A percentile compares a stretch with the other conserved stretches of the same genome.
Conservation (phyloP, 768 basidiomycete genomes). For the Lactarius tabidus region DNA sequence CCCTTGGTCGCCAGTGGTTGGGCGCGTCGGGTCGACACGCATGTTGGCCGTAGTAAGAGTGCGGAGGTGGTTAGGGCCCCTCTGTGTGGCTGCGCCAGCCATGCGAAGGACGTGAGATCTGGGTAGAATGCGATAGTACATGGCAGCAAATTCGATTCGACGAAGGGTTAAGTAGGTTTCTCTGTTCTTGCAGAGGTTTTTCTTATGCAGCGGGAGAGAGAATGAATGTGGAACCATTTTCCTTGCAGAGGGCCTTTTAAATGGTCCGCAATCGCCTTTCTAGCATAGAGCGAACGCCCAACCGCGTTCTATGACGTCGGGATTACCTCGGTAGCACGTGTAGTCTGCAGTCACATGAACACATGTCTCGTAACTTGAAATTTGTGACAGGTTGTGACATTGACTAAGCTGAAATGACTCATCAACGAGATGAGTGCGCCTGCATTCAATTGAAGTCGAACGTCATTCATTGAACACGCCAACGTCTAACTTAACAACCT, state of each 20-base stretch:
- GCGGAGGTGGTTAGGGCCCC: background rate
- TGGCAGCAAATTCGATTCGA: background rate
- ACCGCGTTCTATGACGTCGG: slow-evolving; percentile 39
- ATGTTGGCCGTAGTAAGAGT: slow-evolving; percentile 8
- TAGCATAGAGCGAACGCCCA: background rate
- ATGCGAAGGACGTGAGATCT: slow-evolving; percentile 3
- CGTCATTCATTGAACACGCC: too few relatives aligned
- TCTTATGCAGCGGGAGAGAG: background rate
- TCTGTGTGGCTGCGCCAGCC: slow-evolving; percentile 2
- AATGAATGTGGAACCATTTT: background rate
- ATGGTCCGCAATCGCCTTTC: too few relatives aligned
- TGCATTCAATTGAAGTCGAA: too few relatives aligned
- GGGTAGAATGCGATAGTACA: slow-evolving; percentile 4
- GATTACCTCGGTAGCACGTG: slow-evolving; percentile 44
- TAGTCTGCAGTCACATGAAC: slow-evolving; percentile 40
- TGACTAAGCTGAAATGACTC: too few relatives aligned
- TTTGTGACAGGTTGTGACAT: too few relatives aligned
- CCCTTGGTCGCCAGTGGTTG: slow-evolving; percentile 7
- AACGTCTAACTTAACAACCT: too few relatives aligned
- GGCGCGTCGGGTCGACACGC: slow-evolving; percentile 5
- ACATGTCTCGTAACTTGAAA: too few relatives aligned
- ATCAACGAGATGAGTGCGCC: too few relatives aligned
- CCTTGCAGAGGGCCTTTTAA: background rate
- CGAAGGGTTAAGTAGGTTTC: background rate
- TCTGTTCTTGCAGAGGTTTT: background rate